Evolutionary conservation across 208 protist species (phyloP).

Genomic region (Naegleria fowleri): DNA sequence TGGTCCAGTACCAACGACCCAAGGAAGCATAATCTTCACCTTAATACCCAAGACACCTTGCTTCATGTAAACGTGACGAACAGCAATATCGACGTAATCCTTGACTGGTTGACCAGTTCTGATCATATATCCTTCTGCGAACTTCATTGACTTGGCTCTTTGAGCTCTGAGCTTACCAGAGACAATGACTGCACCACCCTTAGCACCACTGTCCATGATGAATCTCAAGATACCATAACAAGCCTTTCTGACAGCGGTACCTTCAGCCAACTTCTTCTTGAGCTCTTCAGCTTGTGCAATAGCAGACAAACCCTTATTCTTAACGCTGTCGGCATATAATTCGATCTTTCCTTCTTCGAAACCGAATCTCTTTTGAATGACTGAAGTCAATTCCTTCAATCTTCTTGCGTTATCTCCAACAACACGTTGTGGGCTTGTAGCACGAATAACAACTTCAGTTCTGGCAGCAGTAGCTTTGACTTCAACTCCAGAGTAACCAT

Average conservation of each 20-base stretch:
- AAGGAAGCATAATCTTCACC: constrained; percentile 98
- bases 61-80: constrained; percentile 93
- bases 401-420: constrained; percentile 93
- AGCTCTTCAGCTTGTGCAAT: constrained; percentile 97
- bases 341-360: constrained; percentile 88
- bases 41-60: constrained; percentile 96
- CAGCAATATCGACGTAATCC: constrained; percentile 87
- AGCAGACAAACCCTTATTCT: constrained; percentile 93
- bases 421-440: constrained; percentile 91
- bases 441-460: constrained; percentile 98
- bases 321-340: constrained; percentile 93
- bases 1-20: constrained; percentile 64
- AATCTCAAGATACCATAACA: constrained; percentile 97
- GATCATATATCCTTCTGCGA: constrained; percentile 99
- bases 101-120: constrained; percentile 86
- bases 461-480: constrained; percentile 86
- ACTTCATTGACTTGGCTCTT: constrained; percentile 99
- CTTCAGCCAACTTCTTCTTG: constrained; percentile 94
- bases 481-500: constrained; percentile 90
- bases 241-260: constrained; percentile 94
- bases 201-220: constrained; percentile 96
- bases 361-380: constrained; percentile 96
- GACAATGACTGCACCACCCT: constrained; percentile 97
- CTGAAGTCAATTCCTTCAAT: constrained; percentile 94
- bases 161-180: constrained; percentile 98